Evolutionary conservation across 169 alveolate species (phyloP), one percentile per base, ranked within the genome.

Genomic region (Plasmodium gonderi): DNA sequence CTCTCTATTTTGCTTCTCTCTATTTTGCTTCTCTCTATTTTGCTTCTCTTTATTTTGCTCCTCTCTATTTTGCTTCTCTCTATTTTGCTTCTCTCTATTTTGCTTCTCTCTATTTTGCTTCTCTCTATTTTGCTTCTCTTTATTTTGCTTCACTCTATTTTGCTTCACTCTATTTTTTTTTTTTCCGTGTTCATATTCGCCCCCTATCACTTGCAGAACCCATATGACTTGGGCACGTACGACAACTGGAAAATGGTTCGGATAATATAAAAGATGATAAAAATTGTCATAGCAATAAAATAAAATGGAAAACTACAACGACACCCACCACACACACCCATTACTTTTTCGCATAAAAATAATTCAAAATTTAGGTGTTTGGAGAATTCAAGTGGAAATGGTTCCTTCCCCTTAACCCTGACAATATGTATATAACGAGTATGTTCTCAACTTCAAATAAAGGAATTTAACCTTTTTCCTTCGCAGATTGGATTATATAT

Each of bases 331-430:
- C 6, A 29, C 9, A 64, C 65, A 51, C 40, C 4, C 40, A 51
- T 65, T 2, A 29, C 67, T 79, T 3, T 33, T 33, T 38, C 38
- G 9, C 9, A 60, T 17, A 11, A 60, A 60, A 72, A 17, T 64
- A 17, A n/a, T 49, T 23, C 60, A 26, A n/a, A 33, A 31, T 11
- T 36, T 54, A 82, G 92, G 92, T 82, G 12, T 82, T 82, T 82
- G 92, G 81, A 7, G 81, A 44, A 69, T 82, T 82, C 75, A 68
- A 69, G 64, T 82, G 92, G 92, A 68, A 82, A 44, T 82, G 92
- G 92, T 82, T 82, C 76, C 64, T 82, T 60, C 92, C 92, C 65
- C 44, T 82, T 31, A 45, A 49, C 40, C 83, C 81, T 5, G 92
- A 82, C 17, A 69, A 72, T 47, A 36, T 72, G 23, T 72, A 68